These are phyloP conservation scores for Tuber aestivum DNA, from an alignment of 495 filamentous ascomycete genomes.

Conservation along the genomic window DNA sequence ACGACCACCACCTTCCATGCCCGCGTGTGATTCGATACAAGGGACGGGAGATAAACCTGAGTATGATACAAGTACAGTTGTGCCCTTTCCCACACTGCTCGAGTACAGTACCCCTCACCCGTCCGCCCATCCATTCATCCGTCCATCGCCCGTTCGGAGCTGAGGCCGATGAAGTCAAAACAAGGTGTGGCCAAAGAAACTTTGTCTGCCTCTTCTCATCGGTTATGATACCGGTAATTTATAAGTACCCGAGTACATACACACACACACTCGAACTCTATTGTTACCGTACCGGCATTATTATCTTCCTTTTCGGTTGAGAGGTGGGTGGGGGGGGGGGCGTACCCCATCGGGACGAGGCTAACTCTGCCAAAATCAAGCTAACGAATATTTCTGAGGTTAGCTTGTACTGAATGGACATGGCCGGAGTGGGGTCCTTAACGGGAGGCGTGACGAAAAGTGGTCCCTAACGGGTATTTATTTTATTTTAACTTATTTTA, in stretches of 20 bases:
- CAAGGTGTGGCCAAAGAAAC: slow-evolving; percentile 1
- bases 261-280: not conserved
- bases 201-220: not conserved
- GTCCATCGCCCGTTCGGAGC: not conserved
- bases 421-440: too few species aligned
- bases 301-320: not conserved
- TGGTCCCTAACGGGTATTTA: too few species aligned
- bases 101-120: not conserved
- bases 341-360: not conserved
- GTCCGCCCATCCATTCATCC: not conserved
- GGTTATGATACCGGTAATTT: not conserved
- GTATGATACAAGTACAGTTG: too few species aligned
- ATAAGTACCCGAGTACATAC: too few species aligned
- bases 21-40: not conserved
- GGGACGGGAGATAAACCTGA: not conserved
- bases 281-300: not conserved
- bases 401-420: too few species aligned
- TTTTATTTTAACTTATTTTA: not conserved
- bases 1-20: not conserved
- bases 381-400: not conserved
- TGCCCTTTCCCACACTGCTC: not conserved
- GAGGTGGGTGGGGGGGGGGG: too few species aligned
- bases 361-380: not conserved
- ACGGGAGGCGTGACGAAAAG: too few species aligned
- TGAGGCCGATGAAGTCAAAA: not conserved